Evolutionary conservation across 2,329 filamentous ascomycete species (phyloP).

Genomic region (Pezicula carpinea): DNA sequence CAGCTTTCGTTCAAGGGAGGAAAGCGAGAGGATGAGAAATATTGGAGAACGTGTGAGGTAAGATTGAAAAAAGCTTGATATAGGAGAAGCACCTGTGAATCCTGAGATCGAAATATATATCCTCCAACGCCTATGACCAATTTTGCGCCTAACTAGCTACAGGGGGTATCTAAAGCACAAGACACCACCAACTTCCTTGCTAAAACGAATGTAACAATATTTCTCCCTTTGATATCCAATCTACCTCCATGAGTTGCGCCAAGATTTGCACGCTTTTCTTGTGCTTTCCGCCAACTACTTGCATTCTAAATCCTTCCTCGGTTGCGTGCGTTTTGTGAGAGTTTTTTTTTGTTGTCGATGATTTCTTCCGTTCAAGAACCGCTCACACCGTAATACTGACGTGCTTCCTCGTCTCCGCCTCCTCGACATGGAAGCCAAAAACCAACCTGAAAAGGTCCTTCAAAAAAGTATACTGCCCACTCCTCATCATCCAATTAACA

Average conservation of each 20-base stretch:
- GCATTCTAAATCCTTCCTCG: background rate
- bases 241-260: background rate
- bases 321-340: background rate
- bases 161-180: background rate
- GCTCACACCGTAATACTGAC: conserved; percentile 53
- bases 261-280: background rate
- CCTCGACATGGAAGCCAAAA: conserved; percentile 79
- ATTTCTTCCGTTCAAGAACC: background rate
- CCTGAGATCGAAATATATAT: too few species aligned
- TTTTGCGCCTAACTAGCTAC: background rate
- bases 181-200: background rate
- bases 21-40: too few species aligned
- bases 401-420: conserved; percentile 63
- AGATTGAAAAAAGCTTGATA: too few species aligned
- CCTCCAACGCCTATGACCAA: too few species aligned
- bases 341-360: background rate
- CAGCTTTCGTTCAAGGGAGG: too few species aligned
- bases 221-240: background rate
- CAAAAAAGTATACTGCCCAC: conserved; percentile 72
- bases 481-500: conserved; percentile 69
- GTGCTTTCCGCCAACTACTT: background rate
- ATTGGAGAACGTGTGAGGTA: too few species aligned
- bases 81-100: too few species aligned
- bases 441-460: conserved; percentile 78
- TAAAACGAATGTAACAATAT: background rate